phyloP scores from a whole-genome alignment of 225 moss, liverwort and hornwort genomes.

The Rhytidiadelphus loreus region DNA sequence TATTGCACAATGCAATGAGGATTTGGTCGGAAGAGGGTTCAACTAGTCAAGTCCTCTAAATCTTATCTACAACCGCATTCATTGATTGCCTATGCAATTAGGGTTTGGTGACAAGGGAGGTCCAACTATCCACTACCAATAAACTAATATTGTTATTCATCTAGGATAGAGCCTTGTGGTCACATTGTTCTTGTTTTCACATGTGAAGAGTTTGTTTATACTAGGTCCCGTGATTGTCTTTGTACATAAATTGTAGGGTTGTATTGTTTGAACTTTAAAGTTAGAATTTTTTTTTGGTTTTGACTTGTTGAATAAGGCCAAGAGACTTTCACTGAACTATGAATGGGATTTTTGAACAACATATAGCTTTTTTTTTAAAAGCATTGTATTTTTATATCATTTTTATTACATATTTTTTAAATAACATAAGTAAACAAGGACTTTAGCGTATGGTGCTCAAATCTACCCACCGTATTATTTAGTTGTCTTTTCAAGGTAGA shows the following conservation, averaged over 20 bases:
- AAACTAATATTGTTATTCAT: too few relatives aligned
- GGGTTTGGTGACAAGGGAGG: too few relatives aligned
- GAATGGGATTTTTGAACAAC: neutral
- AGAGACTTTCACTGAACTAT: rapidly evolving
- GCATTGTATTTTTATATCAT: too few relatives aligned
- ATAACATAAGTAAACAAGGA: neutral
- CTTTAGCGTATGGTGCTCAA: neutral
- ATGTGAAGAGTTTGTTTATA: rapidly evolving
- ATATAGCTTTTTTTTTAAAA: too few relatives aligned
- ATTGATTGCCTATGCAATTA: too few relatives aligned
- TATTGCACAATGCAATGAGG: too few relatives aligned
- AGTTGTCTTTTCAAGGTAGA: rapidly evolving
- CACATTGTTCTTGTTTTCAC: too few relatives aligned
- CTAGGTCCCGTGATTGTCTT: rapidly evolving
- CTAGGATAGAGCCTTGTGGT: too few relatives aligned
- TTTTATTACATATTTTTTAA: neutral
- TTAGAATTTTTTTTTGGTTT: neutral
- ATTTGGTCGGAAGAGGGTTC: too few relatives aligned
- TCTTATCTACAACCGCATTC: too few relatives aligned
- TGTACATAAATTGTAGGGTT: neutral
- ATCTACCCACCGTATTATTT: rapidly evolving
- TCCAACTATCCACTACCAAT: too few relatives aligned
- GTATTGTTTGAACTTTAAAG: neutral
- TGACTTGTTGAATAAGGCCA: rapidly evolving
- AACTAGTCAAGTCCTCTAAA: too few relatives aligned